Evolutionary conservation across 78 protist species (phyloP).

Genomic region (Guillardia theta): DNA sequence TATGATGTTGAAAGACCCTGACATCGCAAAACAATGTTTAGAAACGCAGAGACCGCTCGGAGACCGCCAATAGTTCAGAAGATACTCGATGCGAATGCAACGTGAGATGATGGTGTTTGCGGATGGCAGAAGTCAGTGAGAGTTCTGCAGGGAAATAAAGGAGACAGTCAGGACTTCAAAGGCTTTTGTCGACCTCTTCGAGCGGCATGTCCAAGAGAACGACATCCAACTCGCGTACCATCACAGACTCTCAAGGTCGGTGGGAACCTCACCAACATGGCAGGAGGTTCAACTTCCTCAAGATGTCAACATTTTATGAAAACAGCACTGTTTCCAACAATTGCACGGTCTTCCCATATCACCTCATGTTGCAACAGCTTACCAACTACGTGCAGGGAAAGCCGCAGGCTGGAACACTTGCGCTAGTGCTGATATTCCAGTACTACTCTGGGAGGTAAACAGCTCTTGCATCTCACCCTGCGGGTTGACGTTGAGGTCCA

Average conservation of each 20-base stretch:
- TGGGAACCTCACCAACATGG: background rate
- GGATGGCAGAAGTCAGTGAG: too few species aligned
- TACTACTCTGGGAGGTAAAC: background rate
- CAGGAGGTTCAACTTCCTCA: background rate
- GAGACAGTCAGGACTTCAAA: too few species aligned
- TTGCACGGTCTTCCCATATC: background rate
- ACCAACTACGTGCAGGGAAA: background rate
- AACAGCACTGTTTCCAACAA: background rate
- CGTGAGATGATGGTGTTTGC: too few species aligned
- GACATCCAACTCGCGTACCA: background rate
- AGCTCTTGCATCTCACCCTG: too few species aligned
- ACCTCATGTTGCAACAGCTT: background rate
- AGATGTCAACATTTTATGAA: background rate
- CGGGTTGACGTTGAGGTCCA: background rate
- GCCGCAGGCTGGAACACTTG: background rate
- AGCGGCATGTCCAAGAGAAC: background rate
- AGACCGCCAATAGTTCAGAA: too few species aligned
- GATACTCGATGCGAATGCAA: too few species aligned
- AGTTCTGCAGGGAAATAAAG: too few species aligned
- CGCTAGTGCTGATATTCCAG: background rate
- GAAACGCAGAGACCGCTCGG: too few species aligned
- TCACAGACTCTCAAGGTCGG: background rate
- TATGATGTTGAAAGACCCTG: too few species aligned
- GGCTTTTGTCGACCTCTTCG: too few species aligned
- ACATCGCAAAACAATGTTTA: too few species aligned